Conservation (phyloP, 208 protist species). For the Acanthamoeba sp. region DNA sequence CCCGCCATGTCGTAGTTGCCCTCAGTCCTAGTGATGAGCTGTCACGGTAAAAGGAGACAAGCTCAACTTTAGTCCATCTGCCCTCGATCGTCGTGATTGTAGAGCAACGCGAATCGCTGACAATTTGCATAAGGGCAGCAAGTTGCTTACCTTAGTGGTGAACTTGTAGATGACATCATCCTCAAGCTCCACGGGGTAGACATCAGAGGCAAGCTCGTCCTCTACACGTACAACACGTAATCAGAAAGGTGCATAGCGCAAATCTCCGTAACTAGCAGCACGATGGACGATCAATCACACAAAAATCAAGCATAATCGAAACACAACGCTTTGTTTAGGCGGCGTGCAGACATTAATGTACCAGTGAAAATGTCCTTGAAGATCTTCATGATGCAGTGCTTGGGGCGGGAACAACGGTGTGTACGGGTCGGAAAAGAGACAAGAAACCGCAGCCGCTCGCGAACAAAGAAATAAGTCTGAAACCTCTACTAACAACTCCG, state of each 20-base stretch:
- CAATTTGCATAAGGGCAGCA: too few relatives aligned
- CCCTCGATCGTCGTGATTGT: neutral
- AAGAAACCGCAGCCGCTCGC: neutral
- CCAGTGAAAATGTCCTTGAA: conserved; percentile 76
- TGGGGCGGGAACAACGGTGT: neutral
- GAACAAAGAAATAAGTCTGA: conserved; percentile 60
- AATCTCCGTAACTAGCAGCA: neutral
- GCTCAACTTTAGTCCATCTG: neutral
- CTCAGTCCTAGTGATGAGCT: conserved; percentile 76
- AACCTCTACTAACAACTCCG: neutral
- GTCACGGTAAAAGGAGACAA: neutral
- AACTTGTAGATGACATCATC: conserved; percentile 81
- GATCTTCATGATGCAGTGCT: conserved; percentile 47
- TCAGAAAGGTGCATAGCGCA: neutral
- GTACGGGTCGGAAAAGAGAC: conserved; percentile 14
- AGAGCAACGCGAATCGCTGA: too few relatives aligned
- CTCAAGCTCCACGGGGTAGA: conserved; percentile 62
- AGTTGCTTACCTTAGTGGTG: conserved; percentile 75
- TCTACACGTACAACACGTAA: neutral
- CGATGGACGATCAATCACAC: neutral
- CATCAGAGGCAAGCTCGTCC: conserved; percentile 83
- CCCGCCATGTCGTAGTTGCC: conserved; percentile 71
- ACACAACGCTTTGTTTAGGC: neutral
- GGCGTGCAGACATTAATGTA: neutral
- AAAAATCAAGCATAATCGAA: neutral